Conservation (phyloP, 31 red algal genomes). For the Odonthalia washingtoniensis region DNA sequence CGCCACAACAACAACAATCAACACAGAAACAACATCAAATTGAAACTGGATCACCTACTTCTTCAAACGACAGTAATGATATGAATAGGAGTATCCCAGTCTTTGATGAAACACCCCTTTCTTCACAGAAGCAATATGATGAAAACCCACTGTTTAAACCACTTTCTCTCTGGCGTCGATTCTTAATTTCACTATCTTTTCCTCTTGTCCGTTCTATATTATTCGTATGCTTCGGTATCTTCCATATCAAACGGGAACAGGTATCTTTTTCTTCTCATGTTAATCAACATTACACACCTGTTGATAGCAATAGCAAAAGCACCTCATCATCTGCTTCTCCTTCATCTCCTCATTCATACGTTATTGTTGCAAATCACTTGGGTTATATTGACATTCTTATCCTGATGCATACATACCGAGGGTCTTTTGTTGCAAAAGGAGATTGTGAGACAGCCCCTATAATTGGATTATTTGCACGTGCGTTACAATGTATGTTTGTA, state of each 20-base stretch:
- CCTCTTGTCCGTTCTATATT: constrained; percentile 66
- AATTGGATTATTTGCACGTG: constrained; percentile 84
- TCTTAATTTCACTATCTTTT: constrained; percentile 56
- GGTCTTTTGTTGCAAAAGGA: constrained; percentile 90
- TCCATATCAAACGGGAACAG: constrained; percentile 54
- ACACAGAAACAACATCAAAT: not conserved
- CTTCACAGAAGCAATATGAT: too few relatives aligned
- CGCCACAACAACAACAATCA: not conserved
- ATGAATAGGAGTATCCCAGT: too few relatives aligned
- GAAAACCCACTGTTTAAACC: constrained; percentile 60
- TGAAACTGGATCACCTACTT: constrained; percentile 4
- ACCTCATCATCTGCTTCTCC: not conserved
- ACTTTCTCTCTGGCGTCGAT: constrained; percentile 60
- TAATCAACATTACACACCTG: not conserved
- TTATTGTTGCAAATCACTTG: constrained; percentile 88
- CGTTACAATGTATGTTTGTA: constrained; percentile 93
- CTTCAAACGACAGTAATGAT: too few relatives aligned
- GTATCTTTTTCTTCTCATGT: constrained; percentile 21
- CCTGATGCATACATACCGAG: constrained; percentile 67
- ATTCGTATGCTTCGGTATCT: constrained; percentile 76
- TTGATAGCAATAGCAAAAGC: too few relatives aligned
- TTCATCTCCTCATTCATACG: constrained; percentile 41
- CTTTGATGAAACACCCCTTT: too few relatives aligned
- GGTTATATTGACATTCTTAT: constrained; percentile 92
- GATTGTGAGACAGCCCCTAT: constrained; percentile 58